phyloP scores from a whole-genome alignment of 345 rosid genomes.

The Dovyalis caffra region DNA sequence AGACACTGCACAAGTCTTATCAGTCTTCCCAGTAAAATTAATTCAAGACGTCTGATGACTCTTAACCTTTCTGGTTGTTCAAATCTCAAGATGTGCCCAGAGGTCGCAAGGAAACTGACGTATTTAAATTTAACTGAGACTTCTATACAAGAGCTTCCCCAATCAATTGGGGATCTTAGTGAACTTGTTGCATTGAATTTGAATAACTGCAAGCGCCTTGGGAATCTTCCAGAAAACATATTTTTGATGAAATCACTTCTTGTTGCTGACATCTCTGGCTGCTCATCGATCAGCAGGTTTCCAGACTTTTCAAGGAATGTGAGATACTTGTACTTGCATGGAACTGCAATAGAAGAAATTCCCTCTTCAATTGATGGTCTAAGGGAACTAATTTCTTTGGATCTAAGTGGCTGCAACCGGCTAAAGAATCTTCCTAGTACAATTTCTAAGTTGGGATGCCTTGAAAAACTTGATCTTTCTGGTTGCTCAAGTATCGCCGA shows the following conservation, averaged over 20 bases:
- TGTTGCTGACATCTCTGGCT: neutral
- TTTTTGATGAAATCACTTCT: neutral
- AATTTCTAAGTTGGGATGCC: neutral
- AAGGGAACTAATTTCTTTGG: neutral
- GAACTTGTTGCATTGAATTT: neutral
- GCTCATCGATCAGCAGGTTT: neutral
- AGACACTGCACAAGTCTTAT: neutral
- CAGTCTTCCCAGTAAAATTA: neutral
- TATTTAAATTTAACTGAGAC: slow-evolving; percentile 11
- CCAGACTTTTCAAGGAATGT: neutral
- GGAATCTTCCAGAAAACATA: neutral
- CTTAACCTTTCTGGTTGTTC: slow-evolving; percentile 13
- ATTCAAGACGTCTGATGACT: neutral
- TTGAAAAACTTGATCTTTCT: neutral
- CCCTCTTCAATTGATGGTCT: slow-evolving; percentile 3
- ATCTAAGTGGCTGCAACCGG: slow-evolving; percentile 13
- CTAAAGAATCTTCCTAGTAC: slow-evolving; percentile 4
- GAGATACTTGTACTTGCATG: slow-evolving; percentile 8
- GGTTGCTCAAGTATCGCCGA: neutral
- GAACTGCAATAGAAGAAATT: slow-evolving; percentile 1
- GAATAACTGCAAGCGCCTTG: neutral
- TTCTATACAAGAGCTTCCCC: slow-evolving; percentile 1
- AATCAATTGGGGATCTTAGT: neutral
- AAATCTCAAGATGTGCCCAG: neutral
- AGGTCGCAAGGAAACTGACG: neutral